These are phyloP conservation scores for Monosporascus sp. DNA, from an alignment of 2,329 filamentous ascomycete genomes.

Conservation along the genomic window DNA sequence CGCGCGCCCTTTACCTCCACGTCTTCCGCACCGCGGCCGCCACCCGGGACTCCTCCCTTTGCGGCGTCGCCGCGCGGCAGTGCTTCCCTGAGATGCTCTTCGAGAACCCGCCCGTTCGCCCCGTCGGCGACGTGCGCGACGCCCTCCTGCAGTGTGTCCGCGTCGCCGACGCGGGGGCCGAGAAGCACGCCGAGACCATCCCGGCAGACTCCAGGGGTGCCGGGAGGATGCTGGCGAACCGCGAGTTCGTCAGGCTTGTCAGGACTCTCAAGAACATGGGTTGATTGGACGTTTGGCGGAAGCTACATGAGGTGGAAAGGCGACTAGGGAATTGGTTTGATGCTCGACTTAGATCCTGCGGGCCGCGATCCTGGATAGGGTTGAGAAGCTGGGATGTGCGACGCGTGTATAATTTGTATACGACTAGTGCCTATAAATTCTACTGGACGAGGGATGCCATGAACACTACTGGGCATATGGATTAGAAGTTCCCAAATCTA, in stretches of 20 bases:
- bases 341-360: too few species aligned
- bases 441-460: too few species aligned
- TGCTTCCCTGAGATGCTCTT: slow-evolving; percentile 54
- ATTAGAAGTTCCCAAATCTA: too few species aligned
- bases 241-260: slow-evolving; percentile 28
- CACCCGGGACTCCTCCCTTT: slow-evolving; percentile 36
- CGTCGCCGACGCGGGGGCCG: slow-evolving; percentile 48
- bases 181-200: slow-evolving; percentile 22
- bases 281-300: not conserved
- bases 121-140: slow-evolving; percentile 37
- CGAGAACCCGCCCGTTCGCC: slow-evolving; percentile 45
- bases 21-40: slow-evolving; percentile 45
- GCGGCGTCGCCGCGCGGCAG: slow-evolving; percentile 42
- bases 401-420: too few species aligned
- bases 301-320: not conserved
- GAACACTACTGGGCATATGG: too few species aligned
- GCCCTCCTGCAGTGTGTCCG: slow-evolving; percentile 49
- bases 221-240: slow-evolving; percentile 5
- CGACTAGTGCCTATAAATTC: too few species aligned
- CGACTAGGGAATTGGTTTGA: not conserved
- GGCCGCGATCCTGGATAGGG: too few species aligned
- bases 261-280: slow-evolving; percentile 11
- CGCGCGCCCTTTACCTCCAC: slow-evolving; percentile 47
- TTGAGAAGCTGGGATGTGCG: too few species aligned
- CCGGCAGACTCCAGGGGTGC: slow-evolving; percentile 6